Percentiles rank a stretch among this genome's conserved stretches.
Conservation (phyloP, 768 basidiomycete species). For the Tulasnella sp. region DNA sequence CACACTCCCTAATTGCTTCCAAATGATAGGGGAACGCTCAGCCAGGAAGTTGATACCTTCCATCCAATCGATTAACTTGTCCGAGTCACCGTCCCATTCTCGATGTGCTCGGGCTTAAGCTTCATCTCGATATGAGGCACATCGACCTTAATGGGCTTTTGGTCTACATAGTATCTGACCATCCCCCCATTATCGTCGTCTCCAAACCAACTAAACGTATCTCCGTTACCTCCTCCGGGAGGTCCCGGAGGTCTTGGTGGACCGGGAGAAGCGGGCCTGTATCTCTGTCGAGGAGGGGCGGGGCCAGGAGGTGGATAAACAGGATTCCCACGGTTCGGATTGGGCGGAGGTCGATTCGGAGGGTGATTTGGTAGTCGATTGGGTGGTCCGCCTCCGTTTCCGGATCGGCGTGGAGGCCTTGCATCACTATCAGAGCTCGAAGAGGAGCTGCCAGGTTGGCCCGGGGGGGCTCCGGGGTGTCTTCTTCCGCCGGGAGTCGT, state of each 20-base stretch:
- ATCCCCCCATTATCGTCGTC: not conserved
- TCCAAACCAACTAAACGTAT: not conserved
- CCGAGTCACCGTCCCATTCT: conserved; percentile 40
- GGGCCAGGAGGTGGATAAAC: no score
- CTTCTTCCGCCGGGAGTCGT: no score
- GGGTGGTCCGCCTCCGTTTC: not conserved
- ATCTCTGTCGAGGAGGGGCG: no score
- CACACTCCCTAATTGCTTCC: conserved; percentile 37
- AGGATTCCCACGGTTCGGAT: no score
- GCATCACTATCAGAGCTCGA: not conserved
- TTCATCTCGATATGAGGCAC: conserved; percentile 40
- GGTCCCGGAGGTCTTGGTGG: not conserved
- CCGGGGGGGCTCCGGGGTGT: not conserved
- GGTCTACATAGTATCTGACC: not conserved
- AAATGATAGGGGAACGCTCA: conserved; percentile 33
- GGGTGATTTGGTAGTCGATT: not conserved
- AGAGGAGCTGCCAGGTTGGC: not conserved
- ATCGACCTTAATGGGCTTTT: not conserved
- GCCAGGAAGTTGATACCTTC: conserved; percentile 37
- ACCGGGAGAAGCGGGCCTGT: not conserved
- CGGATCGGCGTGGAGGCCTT: not conserved
- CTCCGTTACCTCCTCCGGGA: not conserved
- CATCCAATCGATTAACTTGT: conserved; percentile 39
- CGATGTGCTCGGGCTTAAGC: conserved; percentile 38
- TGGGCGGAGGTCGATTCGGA: not conserved